Evolutionary conservation across 805 yeast species (phyloP), one percentile per base, ranked within the genome.

Genomic region (Cyberlindnera meyerae): DNA sequence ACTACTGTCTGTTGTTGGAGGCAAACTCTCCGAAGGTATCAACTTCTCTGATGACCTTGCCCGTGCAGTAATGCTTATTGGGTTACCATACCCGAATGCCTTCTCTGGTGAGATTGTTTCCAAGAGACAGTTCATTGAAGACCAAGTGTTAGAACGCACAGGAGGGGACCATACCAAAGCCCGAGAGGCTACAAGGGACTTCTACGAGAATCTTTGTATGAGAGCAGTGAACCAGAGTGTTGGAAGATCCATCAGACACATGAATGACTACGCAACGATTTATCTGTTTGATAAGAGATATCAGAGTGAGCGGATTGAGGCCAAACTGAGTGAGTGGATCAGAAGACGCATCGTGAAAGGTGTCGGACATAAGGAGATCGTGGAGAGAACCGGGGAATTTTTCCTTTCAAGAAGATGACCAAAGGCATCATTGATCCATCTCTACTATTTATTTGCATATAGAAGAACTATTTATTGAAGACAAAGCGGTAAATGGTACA

Each of bases 21-120:
- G 97, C 0, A 82, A 82, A 52, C 68, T 89, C 62, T 85, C 95
- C 0, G 97, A 89, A 58, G 97, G 97, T 5, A 90, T 89, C 29
- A 89, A 89, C 54, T 89, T 90, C 56, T 75, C 89, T 9, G 90
- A 88, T 52, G 77, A 81, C 27, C 61, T 90, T n/a, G 96, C 96
- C 1, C 66, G 97, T 40, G 88, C 85, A 0, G 89, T 90, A 0
- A 64, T 85, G 2, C 81, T 90, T 82, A 66, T 86, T 11, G 97
- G 97, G 0, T 57, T 90, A 27, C 97, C 97, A 2, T 90, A 73
- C 50, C 97, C 97, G 0, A 90, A 88, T 57, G 72, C 82, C 0
- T 73, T 71, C 50, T 79, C 93, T 18, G 94, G 90, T 29, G 96
- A 87, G 47, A 63, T 88, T 47, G 70, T 82, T 18, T 84, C 94